phyloP scores from a whole-genome alignment of 495 filamentous ascomycete genomes.

The Peziza echinospora region DNA sequence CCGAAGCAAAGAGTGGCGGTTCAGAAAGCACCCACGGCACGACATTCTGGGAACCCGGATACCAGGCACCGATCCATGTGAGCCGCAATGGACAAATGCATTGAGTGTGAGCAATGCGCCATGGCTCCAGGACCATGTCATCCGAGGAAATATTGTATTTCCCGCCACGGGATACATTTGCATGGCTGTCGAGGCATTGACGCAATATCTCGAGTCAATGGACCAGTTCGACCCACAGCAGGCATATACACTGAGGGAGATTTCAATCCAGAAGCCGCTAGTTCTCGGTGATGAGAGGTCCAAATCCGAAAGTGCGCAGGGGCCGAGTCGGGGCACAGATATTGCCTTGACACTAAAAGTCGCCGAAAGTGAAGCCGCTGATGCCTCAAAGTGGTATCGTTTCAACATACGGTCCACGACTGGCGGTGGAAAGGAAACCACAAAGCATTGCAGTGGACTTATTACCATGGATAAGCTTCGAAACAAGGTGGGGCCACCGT shows the following conservation, averaged over 20 bases:
- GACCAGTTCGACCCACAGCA: not conserved
- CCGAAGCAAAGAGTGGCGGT: constrained; percentile 29
- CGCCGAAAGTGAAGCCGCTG: not conserved
- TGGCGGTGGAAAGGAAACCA: not conserved
- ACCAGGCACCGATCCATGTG: constrained; percentile 26
- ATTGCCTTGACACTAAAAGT: not conserved
- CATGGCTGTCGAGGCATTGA: not conserved
- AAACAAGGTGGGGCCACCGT: too few relatives aligned
- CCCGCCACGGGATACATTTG: not conserved
- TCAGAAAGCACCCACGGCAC: constrained; percentile 24
- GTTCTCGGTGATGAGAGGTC: not conserved
- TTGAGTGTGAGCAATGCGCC: constrained; percentile 28
- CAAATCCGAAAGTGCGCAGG: not conserved
- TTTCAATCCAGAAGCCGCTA: not conserved
- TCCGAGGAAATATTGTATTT: not conserved
- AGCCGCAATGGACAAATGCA: constrained; percentile 33
- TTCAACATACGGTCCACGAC: not conserved
- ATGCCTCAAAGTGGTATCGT: not conserved
- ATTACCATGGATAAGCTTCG: constrained; percentile 12
- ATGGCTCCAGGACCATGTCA: constrained; percentile 31
- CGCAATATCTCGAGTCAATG: not conserved
- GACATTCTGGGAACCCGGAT: constrained; percentile 33
- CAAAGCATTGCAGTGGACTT: not conserved
- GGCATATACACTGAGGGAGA: not conserved
- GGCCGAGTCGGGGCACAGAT: not conserved